Evolutionary conservation across 495 filamentous ascomycete species (phyloP).

Genomic region (Podospora fimiseda): DNA sequence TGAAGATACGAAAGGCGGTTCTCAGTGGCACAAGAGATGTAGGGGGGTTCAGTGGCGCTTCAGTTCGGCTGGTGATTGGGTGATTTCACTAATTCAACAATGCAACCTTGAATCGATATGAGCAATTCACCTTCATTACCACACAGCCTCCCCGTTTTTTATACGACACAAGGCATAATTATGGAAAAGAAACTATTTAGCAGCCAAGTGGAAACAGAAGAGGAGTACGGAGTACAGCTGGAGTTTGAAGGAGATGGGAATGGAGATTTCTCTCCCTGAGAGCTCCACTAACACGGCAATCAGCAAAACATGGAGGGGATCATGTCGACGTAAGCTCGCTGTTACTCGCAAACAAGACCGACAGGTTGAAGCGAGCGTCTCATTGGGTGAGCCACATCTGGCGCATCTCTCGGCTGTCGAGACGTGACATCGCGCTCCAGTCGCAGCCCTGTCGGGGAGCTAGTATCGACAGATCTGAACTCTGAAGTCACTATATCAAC

Average conservation of each 20-base stretch:
- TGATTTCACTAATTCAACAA: neutral
- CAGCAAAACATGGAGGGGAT: conserved; percentile 5
- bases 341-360: neutral
- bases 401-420: neutral
- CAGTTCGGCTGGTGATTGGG: neutral
- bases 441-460: neutral
- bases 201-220: neutral
- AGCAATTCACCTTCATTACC: neutral
- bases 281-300: conserved; percentile 4
- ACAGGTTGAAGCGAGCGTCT: neutral
- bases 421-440: neutral
- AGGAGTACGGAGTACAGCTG: neutral
- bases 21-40: too few relatives aligned
- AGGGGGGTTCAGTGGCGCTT: too few relatives aligned
- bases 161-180: neutral
- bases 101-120: neutral
- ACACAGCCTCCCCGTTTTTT: neutral
- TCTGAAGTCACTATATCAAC: neutral
- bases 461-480: neutral
- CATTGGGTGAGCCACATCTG: conserved; percentile 5
- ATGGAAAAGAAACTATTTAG: neutral
- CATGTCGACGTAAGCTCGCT: neutral
- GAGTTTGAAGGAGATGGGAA: neutral
- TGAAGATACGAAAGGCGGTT: too few relatives aligned
- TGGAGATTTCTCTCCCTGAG: neutral